Base-by-base conservation (phyloP, 192 early-diverging fungal species). In the Linnemannia hyalina region DNA sequence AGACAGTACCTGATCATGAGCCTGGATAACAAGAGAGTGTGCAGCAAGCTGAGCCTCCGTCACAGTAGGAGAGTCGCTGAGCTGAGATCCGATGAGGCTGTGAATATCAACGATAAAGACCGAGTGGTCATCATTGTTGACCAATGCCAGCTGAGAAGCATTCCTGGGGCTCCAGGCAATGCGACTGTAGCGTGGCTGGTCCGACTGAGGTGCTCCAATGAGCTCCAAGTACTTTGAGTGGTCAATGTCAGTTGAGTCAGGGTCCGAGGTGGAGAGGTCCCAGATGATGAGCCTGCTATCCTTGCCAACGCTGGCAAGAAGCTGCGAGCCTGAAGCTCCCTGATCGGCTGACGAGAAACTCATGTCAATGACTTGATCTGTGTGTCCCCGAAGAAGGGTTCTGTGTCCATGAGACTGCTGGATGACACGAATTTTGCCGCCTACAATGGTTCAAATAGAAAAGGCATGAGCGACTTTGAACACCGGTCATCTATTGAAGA, bases 41-140 rank as follows among this genome's bases (percentile, higher is more conserved):
- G 75, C 47, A 18, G 74, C 52, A 36, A 88, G 71, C 18, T 90
- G 85, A 35, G 29, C 44, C 69, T 90, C 89, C 13, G 72, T 81
- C 8, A 89, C 47, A 1, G 44, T 72, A 13, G 63, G 73, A 8
- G 75, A 65, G 11, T 82, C 70, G 6, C 57, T 78, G 2, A 44
- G 69, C 73, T 83, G 78, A 7, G 83, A 84, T 13, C 79, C 32
- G 26, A 80, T 84, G 13, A 74, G 49, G 10, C 77, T 81, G 49
- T 88, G 74, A 36, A 86, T 77, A 42, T 86, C 47, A 42, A 86
- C 77, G 41, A 90, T 72, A 4, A 89, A 7, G 23, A 83, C 76
- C n/a, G 88, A 80, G 47, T 90, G 82, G 41, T 90, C 87, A 47
- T 83, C 83, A 38, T 89, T 83, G 49, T 83, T 88, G 60, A 87